phyloP scores from a whole-genome alignment of 176 grass and related monocot species.

The Coix lacrymajobi region DNA sequence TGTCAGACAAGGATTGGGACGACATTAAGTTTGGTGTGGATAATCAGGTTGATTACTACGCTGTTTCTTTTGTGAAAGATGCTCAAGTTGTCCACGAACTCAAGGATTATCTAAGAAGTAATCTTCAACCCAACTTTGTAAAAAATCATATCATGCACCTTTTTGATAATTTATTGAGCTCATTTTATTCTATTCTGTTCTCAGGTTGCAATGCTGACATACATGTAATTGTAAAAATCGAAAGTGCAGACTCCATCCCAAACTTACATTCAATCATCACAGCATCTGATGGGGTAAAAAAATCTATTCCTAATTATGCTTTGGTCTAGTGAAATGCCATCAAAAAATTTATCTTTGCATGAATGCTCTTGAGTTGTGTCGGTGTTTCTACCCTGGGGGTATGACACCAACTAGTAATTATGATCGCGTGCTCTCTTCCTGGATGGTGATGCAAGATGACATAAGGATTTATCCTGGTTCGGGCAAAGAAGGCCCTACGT shows the following conservation, averaged over 20 bases:
- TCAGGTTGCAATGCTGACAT: slow-evolving; percentile 82
- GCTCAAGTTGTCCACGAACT: slow-evolving; percentile 96
- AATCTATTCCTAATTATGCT: neutral
- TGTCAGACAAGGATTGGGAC: slow-evolving; percentile 99
- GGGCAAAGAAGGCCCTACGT: too few relatives aligned
- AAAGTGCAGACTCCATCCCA: slow-evolving; percentile 98
- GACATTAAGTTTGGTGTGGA: slow-evolving; percentile 99
- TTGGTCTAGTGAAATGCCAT: slow-evolving; percentile 9
- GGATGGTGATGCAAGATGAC: too few relatives aligned
- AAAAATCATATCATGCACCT: neutral
- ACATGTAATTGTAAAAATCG: slow-evolving; percentile 97
- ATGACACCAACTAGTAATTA: too few relatives aligned
- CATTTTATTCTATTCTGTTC: slow-evolving; percentile 32
- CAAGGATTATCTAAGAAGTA: slow-evolving; percentile 97
- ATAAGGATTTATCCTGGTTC: too few relatives aligned
- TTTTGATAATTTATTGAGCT: slow-evolving; percentile 14
- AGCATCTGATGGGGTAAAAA: slow-evolving; percentile 98
- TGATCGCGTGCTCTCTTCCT: too few relatives aligned
- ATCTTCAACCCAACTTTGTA: slow-evolving; percentile 12
- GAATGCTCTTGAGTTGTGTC: slow-evolving; percentile 4
- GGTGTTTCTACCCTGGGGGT: too few relatives aligned
- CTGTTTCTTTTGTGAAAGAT: slow-evolving; percentile 99
- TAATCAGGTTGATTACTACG: slow-evolving; percentile 97
- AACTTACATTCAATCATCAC: slow-evolving; percentile 96
- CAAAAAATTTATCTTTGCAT: slow-evolving; percentile 4